phyloP scores from a whole-genome alignment of 306 rosid species.

The Dryas alaskensis region DNA sequence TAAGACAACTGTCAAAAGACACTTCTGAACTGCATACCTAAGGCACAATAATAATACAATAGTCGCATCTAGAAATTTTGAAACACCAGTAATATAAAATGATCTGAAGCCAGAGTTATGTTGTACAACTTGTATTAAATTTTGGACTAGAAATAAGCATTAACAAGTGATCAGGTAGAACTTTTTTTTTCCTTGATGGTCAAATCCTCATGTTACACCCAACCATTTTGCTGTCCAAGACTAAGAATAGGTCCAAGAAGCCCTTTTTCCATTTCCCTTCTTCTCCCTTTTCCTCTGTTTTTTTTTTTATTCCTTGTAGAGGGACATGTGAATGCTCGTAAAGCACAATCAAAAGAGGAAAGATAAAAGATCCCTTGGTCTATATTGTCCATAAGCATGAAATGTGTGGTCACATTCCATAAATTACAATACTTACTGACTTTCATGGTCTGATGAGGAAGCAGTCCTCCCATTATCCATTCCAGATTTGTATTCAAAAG shows the following conservation, averaged over 20 bases:
- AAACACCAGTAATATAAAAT: neutral
- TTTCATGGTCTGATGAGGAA: constrained; percentile 95
- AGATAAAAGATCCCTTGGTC: neutral
- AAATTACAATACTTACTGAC: constrained; percentile 66
- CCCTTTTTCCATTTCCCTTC: neutral
- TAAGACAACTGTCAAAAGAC: neutral
- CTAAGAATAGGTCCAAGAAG: neutral
- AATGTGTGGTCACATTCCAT: neutral
- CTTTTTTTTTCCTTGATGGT: neutral
- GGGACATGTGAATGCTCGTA: neutral
- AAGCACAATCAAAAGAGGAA: neutral
- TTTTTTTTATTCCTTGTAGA: neutral
- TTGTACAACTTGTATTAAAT: neutral
- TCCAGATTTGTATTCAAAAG: constrained; percentile 96
- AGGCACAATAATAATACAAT: neutral
- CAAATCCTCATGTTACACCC: neutral
- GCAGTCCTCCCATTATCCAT: constrained; percentile 97
- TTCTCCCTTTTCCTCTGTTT: neutral
- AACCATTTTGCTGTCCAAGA: neutral
- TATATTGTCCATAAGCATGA: neutral
- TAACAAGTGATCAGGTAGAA: neutral
- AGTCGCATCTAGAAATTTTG: neutral
- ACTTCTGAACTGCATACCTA: neutral
- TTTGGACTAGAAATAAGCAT: neutral
- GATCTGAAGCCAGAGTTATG: neutral